Percentiles rank a stretch among this genome's conserved stretches.
These are phyloP conservation scores for Gynostemma pentaphyllum DNA, from an alignment of 306 rosid species.

Conservation along the genomic window DNA sequence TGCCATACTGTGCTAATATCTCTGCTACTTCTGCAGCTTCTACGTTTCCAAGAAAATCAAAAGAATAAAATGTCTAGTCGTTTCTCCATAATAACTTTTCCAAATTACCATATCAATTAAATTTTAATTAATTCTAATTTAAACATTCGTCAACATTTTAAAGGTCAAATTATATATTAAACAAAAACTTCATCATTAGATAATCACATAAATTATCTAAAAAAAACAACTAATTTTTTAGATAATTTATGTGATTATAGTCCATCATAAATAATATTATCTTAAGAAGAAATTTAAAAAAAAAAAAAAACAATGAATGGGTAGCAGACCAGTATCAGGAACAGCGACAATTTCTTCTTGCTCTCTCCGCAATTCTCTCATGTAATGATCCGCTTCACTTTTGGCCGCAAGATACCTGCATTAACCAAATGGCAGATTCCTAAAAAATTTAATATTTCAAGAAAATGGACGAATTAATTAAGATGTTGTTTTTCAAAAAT, in stretches of 20 bases:
- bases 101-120: too few relatives aligned
- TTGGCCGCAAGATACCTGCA: slow-evolving; percentile 38
- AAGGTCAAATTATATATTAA: too few relatives aligned
- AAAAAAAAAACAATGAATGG: not conserved
- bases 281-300: not conserved
- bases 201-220: too few relatives aligned
- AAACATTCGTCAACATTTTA: not conserved
- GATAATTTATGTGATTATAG: too few relatives aligned
- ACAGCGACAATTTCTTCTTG: slow-evolving; percentile 31
- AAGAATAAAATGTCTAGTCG: not conserved
- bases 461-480: too few relatives aligned
- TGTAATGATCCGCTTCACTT: slow-evolving; percentile 41
- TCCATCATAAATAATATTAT: not conserved
- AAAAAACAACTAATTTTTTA: too few relatives aligned
- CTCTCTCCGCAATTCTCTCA: slow-evolving; percentile 33
- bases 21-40: slow-evolving; percentile 91
- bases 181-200: not conserved
- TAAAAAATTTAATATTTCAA: too few relatives aligned
- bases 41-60: slow-evolving; percentile 4
- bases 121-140: not conserved
- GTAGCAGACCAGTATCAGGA: slow-evolving; percentile 42
- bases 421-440: not conserved
- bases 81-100: not conserved
- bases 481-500: too few relatives aligned
- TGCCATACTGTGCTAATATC: slow-evolving; percentile 58